phyloP scores from a whole-genome alignment of 192 early-diverging fungal species.

The Coemansia sp. region DNA sequence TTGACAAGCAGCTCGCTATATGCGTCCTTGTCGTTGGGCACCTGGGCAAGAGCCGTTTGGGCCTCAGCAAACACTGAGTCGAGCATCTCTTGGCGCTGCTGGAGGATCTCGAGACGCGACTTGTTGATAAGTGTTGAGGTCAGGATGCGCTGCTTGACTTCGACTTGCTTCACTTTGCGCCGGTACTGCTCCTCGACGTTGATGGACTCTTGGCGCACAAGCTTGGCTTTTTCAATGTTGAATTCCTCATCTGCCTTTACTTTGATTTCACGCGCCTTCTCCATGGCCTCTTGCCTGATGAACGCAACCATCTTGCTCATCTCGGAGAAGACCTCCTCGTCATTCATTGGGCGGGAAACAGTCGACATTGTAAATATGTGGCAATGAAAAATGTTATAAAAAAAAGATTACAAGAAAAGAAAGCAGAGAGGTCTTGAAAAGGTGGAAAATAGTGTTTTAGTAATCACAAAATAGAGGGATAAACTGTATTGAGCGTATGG shows the following conservation, averaged over 20 bases:
- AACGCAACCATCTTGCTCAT: slow-evolving; percentile 99
- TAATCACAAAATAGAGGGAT: too few relatives aligned
- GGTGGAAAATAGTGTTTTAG: not conserved
- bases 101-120: slow-evolving; percentile 83
- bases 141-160: slow-evolving; percentile 92
- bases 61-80: slow-evolving; percentile 80
- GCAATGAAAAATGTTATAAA: not conserved
- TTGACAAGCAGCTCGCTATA: slow-evolving; percentile 73
- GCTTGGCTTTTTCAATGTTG: slow-evolving; percentile 98
- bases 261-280: slow-evolving; percentile 98
- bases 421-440: not conserved
- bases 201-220: slow-evolving; percentile 95
- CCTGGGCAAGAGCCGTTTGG: slow-evolving; percentile 57
- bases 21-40: slow-evolving; percentile 61
- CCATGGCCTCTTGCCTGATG: slow-evolving; percentile 98
- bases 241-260: slow-evolving; percentile 99
- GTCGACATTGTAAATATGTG: slow-evolving; percentile 30
- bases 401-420: slow-evolving; percentile 7
- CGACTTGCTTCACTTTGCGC: slow-evolving; percentile 96
- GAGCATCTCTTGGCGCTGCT: slow-evolving; percentile 84
- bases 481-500: too few relatives aligned
- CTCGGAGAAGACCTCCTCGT: slow-evolving; percentile 92
- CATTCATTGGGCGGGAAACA: slow-evolving; percentile 73
- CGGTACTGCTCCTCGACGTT: slow-evolving; percentile 95
- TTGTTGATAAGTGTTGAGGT: slow-evolving; percentile 97